Percentiles rank a stretch among this genome's conserved stretches.
phyloP scores from a whole-genome alignment of 495 filamentous ascomycete genomes.

The Coniosporium apollinis region DNA sequence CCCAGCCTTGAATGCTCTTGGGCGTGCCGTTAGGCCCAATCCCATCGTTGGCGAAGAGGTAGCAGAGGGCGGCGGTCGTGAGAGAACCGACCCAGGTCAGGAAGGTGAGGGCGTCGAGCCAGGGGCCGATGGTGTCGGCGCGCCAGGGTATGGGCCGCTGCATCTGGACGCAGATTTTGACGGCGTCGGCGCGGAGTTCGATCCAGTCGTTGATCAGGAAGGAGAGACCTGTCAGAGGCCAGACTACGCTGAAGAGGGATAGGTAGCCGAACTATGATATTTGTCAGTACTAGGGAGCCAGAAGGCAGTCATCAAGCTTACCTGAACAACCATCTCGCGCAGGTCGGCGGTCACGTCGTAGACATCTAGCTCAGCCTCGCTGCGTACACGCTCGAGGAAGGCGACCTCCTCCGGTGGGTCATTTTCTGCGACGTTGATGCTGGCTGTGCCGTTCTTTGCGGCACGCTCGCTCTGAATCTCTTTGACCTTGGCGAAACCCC shows the following conservation, averaged over 20 bases:
- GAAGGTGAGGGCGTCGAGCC: constrained; percentile 76
- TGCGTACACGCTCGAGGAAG: constrained; percentile 65
- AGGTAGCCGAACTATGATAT: constrained; percentile 49
- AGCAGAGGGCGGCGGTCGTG: constrained; percentile 68
- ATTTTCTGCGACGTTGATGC: constrained; percentile 19
- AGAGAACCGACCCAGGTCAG: constrained; percentile 83
- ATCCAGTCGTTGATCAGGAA: constrained; percentile 96
- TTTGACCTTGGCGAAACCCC: constrained; percentile 55
- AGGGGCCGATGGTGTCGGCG: constrained; percentile 86
- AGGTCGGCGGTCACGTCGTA: constrained; percentile 85
- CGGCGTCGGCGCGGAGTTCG: constrained; percentile 79
- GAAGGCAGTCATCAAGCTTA: constrained; percentile 14
- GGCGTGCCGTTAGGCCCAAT: constrained; percentile 43
- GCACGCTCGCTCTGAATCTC: constrained; percentile 43
- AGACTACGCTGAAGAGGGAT: constrained; percentile 82
- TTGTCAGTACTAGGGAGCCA: background rate
- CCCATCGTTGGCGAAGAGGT: constrained; percentile 60
- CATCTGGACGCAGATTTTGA: constrained; percentile 86
- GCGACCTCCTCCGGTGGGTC: constrained; percentile 57
- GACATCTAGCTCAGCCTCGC: constrained; percentile 67
- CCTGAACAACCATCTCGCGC: constrained; percentile 90
- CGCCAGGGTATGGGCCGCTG: constrained; percentile 74
- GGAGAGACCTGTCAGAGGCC: constrained; percentile 75
- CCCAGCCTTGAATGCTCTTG: constrained; percentile 58
- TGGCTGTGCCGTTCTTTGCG: constrained; percentile 27